Percentiles rank a stretch among this genome's conserved stretches.
Evolutionary conservation across 306 rosid species (phyloP).

Genomic region (Citrullus amarus): DNA sequence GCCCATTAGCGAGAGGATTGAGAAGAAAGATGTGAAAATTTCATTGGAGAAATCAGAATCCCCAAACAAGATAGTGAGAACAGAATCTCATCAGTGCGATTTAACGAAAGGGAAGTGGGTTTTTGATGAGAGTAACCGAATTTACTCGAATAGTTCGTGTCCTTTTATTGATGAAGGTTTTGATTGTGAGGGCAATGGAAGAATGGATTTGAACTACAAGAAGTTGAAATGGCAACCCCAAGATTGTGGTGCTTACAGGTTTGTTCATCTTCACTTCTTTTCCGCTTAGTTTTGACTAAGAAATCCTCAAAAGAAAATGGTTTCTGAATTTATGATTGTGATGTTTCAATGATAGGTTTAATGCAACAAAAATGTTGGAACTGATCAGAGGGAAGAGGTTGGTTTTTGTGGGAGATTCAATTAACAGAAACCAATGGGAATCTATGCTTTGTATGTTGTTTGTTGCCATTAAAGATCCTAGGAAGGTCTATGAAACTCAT

Average conservation of each 20-base stretch:
- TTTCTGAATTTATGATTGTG: conserved; percentile 7
- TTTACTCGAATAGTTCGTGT: conserved; percentile 54
- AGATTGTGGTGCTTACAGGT: conserved; percentile 63
- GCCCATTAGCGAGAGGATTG: conserved; percentile 1
- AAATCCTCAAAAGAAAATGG: neutral
- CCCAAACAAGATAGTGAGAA: conserved; percentile 14
- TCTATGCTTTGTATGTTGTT: conserved; percentile 80
- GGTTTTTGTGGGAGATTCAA: conserved; percentile 94
- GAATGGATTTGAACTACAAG: conserved; percentile 51
- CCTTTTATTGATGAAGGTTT: conserved; percentile 89
- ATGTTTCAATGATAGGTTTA: conserved; percentile 36
- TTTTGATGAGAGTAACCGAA: conserved; percentile 61
- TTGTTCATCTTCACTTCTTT: neutral
- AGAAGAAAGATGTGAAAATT: conserved; percentile 10
- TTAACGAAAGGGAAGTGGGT: conserved; percentile 66
- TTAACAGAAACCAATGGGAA: conserved; percentile 95
- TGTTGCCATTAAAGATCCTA: conserved; percentile 59
- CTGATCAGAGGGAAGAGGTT: conserved; percentile 74
- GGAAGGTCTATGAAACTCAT: conserved; percentile 63
- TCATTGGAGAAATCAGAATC: conserved; percentile 13
- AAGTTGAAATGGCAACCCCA: conserved; percentile 85
- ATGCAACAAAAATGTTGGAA: conserved; percentile 85
- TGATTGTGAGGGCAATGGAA: conserved; percentile 79
- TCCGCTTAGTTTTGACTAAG: neutral
- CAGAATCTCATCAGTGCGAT: conserved; percentile 44